Evolutionary conservation across 73 alveolate species (phyloP).

Genomic region (Stentor coeruleus): DNA sequence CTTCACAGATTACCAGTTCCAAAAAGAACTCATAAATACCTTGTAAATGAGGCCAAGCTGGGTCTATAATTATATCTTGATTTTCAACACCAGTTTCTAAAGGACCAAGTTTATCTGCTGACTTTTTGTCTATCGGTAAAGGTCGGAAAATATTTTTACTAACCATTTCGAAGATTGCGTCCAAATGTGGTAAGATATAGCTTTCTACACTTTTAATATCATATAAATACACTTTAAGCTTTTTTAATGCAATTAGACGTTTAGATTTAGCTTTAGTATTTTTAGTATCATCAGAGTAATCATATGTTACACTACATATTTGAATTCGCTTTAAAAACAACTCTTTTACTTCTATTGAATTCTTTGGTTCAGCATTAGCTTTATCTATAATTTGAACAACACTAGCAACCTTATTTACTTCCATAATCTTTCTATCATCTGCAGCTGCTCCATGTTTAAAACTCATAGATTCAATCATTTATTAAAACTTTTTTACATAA

Average conservation of each 20-base stretch:
- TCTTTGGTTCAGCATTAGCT: no score
- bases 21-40: slow-evolving; percentile 78
- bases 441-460: no score
- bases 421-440: no score
- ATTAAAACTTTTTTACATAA: no score
- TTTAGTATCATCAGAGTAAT: slow-evolving; percentile 82
- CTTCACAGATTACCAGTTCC: slow-evolving; percentile 42
- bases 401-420: no score
- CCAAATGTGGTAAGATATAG: slow-evolving; percentile 74
- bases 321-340: slow-evolving; percentile 45
- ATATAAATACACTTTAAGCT: slow-evolving; percentile 49
- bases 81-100: slow-evolving; percentile 58
- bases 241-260: slow-evolving; percentile 64
- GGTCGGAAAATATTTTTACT: slow-evolving; percentile 88
- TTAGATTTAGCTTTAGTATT: slow-evolving; percentile 71
- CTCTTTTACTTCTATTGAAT: no score
- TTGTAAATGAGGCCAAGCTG: slow-evolving; percentile 71
- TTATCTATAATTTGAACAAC: no score
- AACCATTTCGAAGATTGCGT: slow-evolving; percentile 81
- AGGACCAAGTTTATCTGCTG: slow-evolving; percentile 34
- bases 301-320: slow-evolving; percentile 48
- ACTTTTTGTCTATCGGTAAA: slow-evolving; percentile 69
- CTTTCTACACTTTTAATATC: slow-evolving; percentile 65
- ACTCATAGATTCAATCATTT: no score
- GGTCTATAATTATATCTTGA: slow-evolving; percentile 49